Base-by-base conservation (phyloP, 2,329 filamentous ascomycete species). In the Knoxdaviesia proteae region DNA sequence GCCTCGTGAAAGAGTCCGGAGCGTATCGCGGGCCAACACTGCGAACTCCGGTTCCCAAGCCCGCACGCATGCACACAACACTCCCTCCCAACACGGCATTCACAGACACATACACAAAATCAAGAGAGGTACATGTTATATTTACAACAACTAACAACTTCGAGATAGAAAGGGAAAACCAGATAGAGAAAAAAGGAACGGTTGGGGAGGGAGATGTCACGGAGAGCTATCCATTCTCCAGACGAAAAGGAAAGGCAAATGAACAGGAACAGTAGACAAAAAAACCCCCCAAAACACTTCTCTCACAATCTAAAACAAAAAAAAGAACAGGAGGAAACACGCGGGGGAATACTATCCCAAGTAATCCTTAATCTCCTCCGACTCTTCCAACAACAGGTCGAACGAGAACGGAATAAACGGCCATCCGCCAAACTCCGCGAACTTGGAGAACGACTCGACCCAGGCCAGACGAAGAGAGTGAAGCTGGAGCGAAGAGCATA, bases 391-490 rank as follows among this genome's bases (percentile, higher is more conserved):
- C 56, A 93, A 63, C 34, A 73, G 68, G 62, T 79, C 76, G 60
- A 94, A 94, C 48, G 81, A 90, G 58, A 94, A 94, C 5, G 87
- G 87, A 54, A 78, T 69, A 60, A 94, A 94, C 2, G 84, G 69
- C 60, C 86, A 75, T 43, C 87, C 87, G 46, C 83, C 81, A 54
- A 90, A 90, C 57, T 93, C 78, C 60, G 92, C 92, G 67, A 93
- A 88, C 67, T 94, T 94, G 63, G 84, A 92, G 76, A 94, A 94
- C 11, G 87, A 88, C 61, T 94, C 88, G 48, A 94, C 87, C 87
- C 87, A 94, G 52, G 93, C 87, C 55, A 94, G 65, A 68, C 87
- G 74, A 51, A 94, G 71, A 47, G 79, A 84, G 64, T 94, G 86
- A 63, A 49, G 43, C 42, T 43, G 32, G 34, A 6, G 33, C 29